Evolutionary conservation across 768 basidiomycete species (phyloP).

Genomic region (Lyophyllum shimeji): DNA sequence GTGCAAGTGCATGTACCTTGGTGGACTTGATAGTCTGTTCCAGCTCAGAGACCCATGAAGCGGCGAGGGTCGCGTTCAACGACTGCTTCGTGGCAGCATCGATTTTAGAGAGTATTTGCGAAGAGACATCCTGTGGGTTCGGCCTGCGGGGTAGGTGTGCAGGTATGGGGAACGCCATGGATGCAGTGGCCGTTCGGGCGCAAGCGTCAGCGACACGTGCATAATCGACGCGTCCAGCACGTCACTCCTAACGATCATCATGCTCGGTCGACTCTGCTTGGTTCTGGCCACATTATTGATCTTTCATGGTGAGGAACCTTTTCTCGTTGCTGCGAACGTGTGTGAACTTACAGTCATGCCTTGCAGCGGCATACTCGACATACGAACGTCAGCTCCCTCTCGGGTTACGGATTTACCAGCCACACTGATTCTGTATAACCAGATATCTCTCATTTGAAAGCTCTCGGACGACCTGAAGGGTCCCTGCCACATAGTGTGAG

Average conservation of each 20-base stretch:
- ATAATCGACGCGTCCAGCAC: slow-evolving; percentile 13
- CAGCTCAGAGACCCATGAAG: slow-evolving; percentile 72
- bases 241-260: slow-evolving; percentile 23
- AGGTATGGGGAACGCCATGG: slow-evolving; percentile 77
- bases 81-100: slow-evolving; percentile 59
- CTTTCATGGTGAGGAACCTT: slow-evolving; percentile 49
- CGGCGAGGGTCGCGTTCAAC: slow-evolving; percentile 58
- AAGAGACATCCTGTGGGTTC: slow-evolving; percentile 63
- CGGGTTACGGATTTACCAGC: neutral
- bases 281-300: slow-evolving; percentile 44
- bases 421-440: slow-evolving; percentile 3
- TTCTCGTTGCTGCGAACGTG: neutral
- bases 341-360: neutral
- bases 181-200: slow-evolving; percentile 8
- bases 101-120: slow-evolving; percentile 67
- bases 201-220: slow-evolving; percentile 19
- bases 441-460: slow-evolving; percentile 80
- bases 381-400: slow-evolving; percentile 63
- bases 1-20: slow-evolving; percentile 48
- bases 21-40: slow-evolving; percentile 69
- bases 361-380: slow-evolving; percentile 72
- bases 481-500: slow-evolving; percentile 63
- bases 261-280: slow-evolving; percentile 50
- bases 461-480: slow-evolving; percentile 69
- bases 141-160: slow-evolving; percentile 69